Evolutionary conservation across 495 filamentous ascomycete species (phyloP).

Genomic region (Chaetomium fimeti): DNA sequence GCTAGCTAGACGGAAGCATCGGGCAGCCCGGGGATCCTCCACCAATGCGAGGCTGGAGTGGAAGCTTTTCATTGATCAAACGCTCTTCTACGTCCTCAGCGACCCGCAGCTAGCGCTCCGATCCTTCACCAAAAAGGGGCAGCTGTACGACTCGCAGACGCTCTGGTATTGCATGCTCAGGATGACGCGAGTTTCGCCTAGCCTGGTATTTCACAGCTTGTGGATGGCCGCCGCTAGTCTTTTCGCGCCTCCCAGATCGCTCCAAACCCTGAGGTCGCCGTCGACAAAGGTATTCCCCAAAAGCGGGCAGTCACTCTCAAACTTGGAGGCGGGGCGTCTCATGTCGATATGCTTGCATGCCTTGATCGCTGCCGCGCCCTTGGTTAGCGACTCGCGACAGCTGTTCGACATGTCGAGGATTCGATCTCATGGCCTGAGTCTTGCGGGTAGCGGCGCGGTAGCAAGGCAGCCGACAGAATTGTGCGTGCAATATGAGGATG

Average conservation of each 20-base stretch:
- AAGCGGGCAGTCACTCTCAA: conserved; percentile 38
- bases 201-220: conserved; percentile 68
- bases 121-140: conserved; percentile 59
- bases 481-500: conserved; percentile 56
- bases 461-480: conserved; percentile 45
- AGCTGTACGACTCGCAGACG: conserved; percentile 51
- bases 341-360: conserved; percentile 56
- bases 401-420: conserved; percentile 55
- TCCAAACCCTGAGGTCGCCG: conserved; percentile 47
- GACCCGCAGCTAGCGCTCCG: conserved; percentile 60
- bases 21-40: conserved; percentile 21
- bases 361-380: conserved; percentile 51
- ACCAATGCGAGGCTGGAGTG: conserved; percentile 42
- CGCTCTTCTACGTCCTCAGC: conserved; percentile 69
- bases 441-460: conserved; percentile 38
- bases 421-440: conserved; percentile 45
- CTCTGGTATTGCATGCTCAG: conserved; percentile 54
- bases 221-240: conserved; percentile 70
- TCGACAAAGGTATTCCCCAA: conserved; percentile 44
- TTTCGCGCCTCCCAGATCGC: conserved; percentile 62
- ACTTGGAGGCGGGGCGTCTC: conserved; percentile 48
- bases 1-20: conserved; percentile 39
- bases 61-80: conserved; percentile 68
- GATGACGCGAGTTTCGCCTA: conserved; percentile 51
- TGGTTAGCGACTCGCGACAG: conserved; percentile 44